Conservation (phyloP, 2,329 filamentous ascomycete species). For the Thelonectria discophora region DNA sequence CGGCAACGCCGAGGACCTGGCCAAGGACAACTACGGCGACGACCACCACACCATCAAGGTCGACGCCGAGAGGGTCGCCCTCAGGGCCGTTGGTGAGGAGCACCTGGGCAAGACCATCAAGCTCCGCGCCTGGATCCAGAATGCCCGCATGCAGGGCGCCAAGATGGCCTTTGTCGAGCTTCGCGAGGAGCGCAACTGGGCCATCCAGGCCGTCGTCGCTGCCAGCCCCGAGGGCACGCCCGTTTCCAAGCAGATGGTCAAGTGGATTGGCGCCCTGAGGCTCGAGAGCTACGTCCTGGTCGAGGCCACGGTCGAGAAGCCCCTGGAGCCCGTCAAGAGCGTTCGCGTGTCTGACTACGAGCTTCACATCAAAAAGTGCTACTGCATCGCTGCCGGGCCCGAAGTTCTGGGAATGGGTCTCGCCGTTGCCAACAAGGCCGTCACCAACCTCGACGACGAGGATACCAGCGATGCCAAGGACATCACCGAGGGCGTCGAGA, state of each 20-base stretch:
- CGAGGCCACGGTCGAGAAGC: conserved; percentile 82
- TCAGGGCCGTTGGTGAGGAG: conserved; percentile 71
- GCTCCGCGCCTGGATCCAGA: conserved; percentile 85
- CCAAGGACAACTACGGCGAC: conserved; percentile 83
- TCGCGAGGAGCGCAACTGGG: conserved; percentile 76
- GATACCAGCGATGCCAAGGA: conserved; percentile 54
- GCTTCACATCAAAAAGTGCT: conserved; percentile 88
- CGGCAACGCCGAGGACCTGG: conserved; percentile 72
- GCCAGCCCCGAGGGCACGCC: conserved; percentile 71
- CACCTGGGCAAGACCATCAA: conserved; percentile 76
- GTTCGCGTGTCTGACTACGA: conserved; percentile 82
- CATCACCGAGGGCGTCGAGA: conserved; percentile 54
- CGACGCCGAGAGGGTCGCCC: conserved; percentile 64
- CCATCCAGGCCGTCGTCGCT: conserved; percentile 82
- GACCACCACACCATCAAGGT: conserved; percentile 67
- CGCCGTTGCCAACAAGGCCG: conserved; percentile 61
- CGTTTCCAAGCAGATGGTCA: conserved; percentile 90
- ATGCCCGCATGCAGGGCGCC: conserved; percentile 85
- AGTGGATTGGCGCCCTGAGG: conserved; percentile 80
- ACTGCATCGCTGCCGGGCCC: conserved; percentile 73
- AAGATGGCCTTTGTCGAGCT: conserved; percentile 94
- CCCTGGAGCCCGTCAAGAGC: conserved; percentile 88
- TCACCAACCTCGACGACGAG: conserved; percentile 68
- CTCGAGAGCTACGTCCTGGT: conserved; percentile 85
- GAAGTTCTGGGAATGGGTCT: conserved; percentile 67